These are phyloP conservation scores for Fusarium sp. DNA, from an alignment of 2,329 filamentous ascomycete species.

Conservation along the genomic window DNA sequence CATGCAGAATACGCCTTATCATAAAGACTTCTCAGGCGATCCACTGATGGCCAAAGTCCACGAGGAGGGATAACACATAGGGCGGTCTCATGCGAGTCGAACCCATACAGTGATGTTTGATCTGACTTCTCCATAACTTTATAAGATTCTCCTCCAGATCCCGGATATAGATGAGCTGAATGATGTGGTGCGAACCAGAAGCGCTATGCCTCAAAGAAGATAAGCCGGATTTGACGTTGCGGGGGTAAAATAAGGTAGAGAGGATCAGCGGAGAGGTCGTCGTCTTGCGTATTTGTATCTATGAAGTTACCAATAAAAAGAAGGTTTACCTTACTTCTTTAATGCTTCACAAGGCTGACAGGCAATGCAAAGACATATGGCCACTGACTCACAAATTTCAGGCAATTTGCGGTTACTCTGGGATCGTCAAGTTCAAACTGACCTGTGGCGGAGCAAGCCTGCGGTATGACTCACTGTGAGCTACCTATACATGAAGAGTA, in stretches of 20 bases:
- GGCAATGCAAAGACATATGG: background rate
- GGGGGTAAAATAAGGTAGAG: background rate
- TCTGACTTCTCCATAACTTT: slow-evolving; percentile 20
- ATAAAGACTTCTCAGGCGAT: slow-evolving; percentile 67
- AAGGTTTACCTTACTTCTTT: background rate
- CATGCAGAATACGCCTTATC: slow-evolving; percentile 69
- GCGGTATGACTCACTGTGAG: slow-evolving; percentile 2
- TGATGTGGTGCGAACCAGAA: background rate
- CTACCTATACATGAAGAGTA: background rate
- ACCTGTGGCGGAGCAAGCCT: background rate
- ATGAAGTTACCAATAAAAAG: background rate
- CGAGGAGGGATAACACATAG: slow-evolving; percentile 67
- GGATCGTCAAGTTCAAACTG: background rate
- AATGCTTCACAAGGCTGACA: background rate
- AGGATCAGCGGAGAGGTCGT: background rate
- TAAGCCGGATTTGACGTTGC: background rate
- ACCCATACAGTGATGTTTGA: background rate
- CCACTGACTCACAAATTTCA: background rate
- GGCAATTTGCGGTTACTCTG: background rate
- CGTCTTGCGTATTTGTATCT: background rate
- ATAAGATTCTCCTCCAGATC: background rate
- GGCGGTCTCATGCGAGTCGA: slow-evolving; percentile 64
- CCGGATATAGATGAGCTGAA: background rate
- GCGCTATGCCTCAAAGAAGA: background rate
- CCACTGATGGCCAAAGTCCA: slow-evolving; percentile 57